Evolutionary conservation across 768 basidiomycete species (phyloP).

Genomic region (Termitomyces sp.): DNA sequence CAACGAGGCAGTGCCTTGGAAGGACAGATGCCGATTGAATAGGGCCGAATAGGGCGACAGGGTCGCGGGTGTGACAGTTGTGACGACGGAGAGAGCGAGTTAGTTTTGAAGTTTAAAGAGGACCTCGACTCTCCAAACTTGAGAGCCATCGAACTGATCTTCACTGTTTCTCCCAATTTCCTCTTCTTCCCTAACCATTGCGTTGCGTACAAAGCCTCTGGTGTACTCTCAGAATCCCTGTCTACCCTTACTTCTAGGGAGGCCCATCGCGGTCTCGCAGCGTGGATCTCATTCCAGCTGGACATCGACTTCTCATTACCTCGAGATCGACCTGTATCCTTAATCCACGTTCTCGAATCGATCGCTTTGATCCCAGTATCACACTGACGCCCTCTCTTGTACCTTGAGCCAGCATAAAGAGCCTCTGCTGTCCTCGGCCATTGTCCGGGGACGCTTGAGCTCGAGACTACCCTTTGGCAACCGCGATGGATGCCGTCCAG

Average conservation of each 20-base stretch:
- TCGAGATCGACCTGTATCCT: conserved; percentile 13
- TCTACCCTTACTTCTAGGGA: conserved; percentile 7
- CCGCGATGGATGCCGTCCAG: conserved; percentile 18
- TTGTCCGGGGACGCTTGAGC: conserved; percentile 3
- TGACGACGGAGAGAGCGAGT: conserved; percentile 12
- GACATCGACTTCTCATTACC: conserved; percentile 11
- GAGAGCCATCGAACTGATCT: too few relatives aligned
- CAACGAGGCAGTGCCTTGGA: conserved; percentile 12
- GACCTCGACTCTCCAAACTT: conserved; percentile 6
- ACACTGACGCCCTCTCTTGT: conserved; percentile 8
- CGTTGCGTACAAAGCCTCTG: too few relatives aligned
- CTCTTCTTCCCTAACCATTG: background rate
- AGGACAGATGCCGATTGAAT: conserved; percentile 9
- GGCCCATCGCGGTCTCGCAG: conserved; percentile 6
- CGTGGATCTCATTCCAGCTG: conserved; percentile 12
- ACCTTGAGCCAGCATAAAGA: conserved; percentile 9
- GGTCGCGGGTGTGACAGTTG: conserved; percentile 16
- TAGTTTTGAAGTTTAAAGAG: conserved; percentile 11
- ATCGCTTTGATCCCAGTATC: conserved; percentile 18
- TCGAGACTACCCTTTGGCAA: conserved; percentile 7
- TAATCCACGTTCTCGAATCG: conserved; percentile 16
- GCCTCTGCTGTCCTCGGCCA: background rate
- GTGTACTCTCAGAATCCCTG: background rate
- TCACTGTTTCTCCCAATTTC: background rate
- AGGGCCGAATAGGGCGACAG: background rate